Evolutionary conservation across 169 alveolate species (phyloP).

Genomic region (Fabrea salina): DNA sequence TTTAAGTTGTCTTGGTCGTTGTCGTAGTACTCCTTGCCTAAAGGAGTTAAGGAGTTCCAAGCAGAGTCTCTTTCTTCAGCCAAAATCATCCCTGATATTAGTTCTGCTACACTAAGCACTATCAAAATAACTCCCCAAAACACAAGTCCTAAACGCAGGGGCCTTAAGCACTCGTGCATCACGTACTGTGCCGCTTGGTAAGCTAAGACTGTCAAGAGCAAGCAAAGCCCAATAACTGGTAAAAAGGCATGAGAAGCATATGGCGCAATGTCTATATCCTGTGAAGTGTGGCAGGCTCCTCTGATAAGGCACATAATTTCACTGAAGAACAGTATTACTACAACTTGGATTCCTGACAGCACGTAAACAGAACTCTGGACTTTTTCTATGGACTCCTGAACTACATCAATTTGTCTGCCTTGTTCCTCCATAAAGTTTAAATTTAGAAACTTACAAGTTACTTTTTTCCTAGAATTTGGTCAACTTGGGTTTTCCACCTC

Average conservation of each 20-base stretch:
- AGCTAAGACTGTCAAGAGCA: not conserved
- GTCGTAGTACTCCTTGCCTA: conserved; percentile 19
- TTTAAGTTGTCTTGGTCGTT: conserved; percentile 14
- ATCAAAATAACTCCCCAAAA: not conserved
- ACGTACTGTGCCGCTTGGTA: conserved; percentile 12
- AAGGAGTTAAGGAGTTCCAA: conserved; percentile 34
- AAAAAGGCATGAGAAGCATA: conserved; percentile 25
- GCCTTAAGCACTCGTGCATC: not conserved
- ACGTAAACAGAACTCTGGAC: conserved; percentile 14
- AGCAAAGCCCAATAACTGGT: not conserved
- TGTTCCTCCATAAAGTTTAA: too few species aligned
- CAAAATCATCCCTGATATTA: conserved; percentile 12
- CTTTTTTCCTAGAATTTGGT: not conserved
- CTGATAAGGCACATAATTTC: conserved; percentile 15
- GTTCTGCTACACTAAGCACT: not conserved
- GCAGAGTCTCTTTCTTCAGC: conserved; percentile 5
- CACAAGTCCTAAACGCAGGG: not conserved
- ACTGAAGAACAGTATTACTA: not conserved
- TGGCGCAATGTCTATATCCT: conserved; percentile 20
- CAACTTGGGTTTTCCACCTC: conserved; percentile 6
- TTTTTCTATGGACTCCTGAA: conserved; percentile 10
- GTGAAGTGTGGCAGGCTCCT: conserved; percentile 27
- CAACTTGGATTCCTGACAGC: not conserved
- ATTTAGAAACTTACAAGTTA: not conserved
- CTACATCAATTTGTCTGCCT: not conserved